These are phyloP conservation scores for Lophiotrema nucula DNA, from an alignment of 495 filamentous ascomycete species.

Conservation along the genomic window DNA sequence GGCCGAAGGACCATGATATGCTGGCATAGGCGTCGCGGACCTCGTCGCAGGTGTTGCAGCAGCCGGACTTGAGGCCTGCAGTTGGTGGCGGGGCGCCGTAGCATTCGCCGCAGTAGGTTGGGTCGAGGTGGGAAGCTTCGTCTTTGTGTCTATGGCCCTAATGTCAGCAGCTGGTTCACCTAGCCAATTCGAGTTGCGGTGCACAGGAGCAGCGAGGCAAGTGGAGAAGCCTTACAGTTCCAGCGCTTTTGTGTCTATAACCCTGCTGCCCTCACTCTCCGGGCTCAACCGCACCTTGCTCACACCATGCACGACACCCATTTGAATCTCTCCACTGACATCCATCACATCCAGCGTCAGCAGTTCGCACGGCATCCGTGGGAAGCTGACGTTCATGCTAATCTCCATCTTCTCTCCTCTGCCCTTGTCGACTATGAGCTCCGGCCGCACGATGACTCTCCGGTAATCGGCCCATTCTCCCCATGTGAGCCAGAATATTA, in stretches of 20 bases:
- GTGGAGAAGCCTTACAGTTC: conserved; percentile 59
- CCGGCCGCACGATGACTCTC: conserved; percentile 79
- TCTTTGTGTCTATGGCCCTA: conserved; percentile 52
- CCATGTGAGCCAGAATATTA: conserved; percentile 86
- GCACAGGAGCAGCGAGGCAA: neutral
- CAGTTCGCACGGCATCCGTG: conserved; percentile 89
- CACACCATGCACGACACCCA: conserved; percentile 87
- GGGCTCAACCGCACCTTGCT: conserved; percentile 80
- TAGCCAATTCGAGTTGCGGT: too few relatives aligned
- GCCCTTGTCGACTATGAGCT: conserved; percentile 94
- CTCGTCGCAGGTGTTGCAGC: conserved; percentile 96
- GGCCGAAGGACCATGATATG: conserved; percentile 88
- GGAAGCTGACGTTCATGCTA: conserved; percentile 96
- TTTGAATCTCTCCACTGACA: conserved; percentile 93
- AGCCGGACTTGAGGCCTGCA: conserved; percentile 70
- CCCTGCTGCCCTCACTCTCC: conserved; percentile 69
- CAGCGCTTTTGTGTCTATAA: conserved; percentile 70
- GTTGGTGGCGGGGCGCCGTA: conserved; percentile 76
- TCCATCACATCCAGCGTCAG: conserved; percentile 98
- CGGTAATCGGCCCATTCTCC: conserved; percentile 95
- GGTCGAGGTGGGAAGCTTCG: conserved; percentile 75
- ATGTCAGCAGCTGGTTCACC: too few relatives aligned
- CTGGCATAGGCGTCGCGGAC: conserved; percentile 89
- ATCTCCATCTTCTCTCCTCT: conserved; percentile 98
- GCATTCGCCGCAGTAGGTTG: conserved; percentile 89